These are phyloP conservation scores for Dactylorhiza incarnata DNA, from an alignment of 106 monocot species.

Conservation along the genomic window DNA sequence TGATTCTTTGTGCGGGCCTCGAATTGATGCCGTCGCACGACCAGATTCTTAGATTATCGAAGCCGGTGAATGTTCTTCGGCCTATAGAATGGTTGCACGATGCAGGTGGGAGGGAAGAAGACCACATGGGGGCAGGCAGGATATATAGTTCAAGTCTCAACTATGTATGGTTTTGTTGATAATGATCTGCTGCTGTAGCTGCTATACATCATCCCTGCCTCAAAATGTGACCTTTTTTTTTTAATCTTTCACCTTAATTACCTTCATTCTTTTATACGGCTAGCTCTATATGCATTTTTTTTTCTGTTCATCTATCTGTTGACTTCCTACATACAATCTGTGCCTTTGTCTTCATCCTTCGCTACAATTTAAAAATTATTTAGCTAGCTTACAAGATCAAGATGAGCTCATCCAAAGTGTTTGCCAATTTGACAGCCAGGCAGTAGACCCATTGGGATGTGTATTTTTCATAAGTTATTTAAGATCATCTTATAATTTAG, in stretches of 20 bases:
- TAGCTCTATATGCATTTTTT: neutral
- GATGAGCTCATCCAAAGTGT: too few relatives aligned
- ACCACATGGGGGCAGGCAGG: neutral
- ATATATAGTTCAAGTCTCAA: neutral
- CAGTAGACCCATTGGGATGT: too few relatives aligned
- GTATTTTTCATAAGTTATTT: too few relatives aligned
- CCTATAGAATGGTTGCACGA: neutral
- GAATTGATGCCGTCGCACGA: conserved; percentile 11
- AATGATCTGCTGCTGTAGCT: neutral
- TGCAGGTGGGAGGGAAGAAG: neutral
- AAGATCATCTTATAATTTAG: too few relatives aligned
- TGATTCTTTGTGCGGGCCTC: conserved; percentile 28
- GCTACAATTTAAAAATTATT: too few relatives aligned
- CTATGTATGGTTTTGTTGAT: conserved; percentile 5
- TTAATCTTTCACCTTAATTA: neutral
- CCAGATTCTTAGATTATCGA: conserved; percentile 10
- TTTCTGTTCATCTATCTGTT: too few relatives aligned
- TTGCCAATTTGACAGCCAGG: too few relatives aligned
- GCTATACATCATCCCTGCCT: neutral
- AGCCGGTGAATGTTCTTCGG: neutral
- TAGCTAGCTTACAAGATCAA: too few relatives aligned
- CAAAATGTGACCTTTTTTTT: neutral
- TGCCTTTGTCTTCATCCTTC: too few relatives aligned
- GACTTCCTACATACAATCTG: too few relatives aligned
- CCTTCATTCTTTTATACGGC: neutral